These are phyloP conservation scores for Moesziomyces parantarcticus DNA, from an alignment of 1,284 basidiomycete species.

Conservation along the genomic window DNA sequence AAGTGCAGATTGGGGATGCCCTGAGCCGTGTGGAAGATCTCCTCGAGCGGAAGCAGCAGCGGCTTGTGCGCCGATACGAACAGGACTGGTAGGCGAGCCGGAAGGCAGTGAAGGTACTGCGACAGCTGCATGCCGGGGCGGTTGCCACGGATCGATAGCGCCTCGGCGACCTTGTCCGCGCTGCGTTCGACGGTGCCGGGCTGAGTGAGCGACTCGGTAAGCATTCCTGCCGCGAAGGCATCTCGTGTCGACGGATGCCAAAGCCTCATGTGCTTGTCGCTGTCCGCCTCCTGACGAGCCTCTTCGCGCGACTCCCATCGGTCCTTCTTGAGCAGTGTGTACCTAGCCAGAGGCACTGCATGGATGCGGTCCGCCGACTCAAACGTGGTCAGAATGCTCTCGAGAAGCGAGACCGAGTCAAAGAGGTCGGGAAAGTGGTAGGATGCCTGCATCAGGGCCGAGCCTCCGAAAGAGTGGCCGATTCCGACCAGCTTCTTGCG, in stretches of 20 bases:
- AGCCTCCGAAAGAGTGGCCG: constrained; percentile 46
- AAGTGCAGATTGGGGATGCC: constrained; percentile 41
- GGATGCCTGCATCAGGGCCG: constrained; percentile 29
- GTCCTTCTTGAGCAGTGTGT: constrained; percentile 45
- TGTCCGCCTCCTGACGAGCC: constrained; percentile 30
- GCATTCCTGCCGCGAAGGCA: constrained; percentile 39
- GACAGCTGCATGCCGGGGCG: constrained; percentile 40
- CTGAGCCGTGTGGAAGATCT: constrained; percentile 42
- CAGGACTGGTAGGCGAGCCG: constrained; percentile 30
- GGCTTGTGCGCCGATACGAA: constrained; percentile 47
- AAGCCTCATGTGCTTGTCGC: constrained; percentile 37
- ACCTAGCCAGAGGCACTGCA: constrained; percentile 42
- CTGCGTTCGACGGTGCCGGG: constrained; percentile 41
- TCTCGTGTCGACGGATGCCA: constrained; percentile 41
- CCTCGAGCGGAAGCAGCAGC: constrained; percentile 32
- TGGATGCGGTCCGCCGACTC: constrained; percentile 30
- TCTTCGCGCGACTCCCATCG: constrained; percentile 32
- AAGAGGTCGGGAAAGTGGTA: constrained; percentile 45
- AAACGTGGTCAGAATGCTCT: constrained; percentile 32
- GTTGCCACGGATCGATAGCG: constrained; percentile 38
- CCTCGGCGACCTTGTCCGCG: constrained; percentile 43
- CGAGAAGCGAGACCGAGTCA: constrained; percentile 36
- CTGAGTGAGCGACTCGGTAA: constrained; percentile 26
- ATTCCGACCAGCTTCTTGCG: constrained; percentile 43
- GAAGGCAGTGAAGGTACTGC: constrained; percentile 39